Conservation (phyloP, 2,329 filamentous ascomycete genomes). For the Xylaria polymorpha region DNA sequence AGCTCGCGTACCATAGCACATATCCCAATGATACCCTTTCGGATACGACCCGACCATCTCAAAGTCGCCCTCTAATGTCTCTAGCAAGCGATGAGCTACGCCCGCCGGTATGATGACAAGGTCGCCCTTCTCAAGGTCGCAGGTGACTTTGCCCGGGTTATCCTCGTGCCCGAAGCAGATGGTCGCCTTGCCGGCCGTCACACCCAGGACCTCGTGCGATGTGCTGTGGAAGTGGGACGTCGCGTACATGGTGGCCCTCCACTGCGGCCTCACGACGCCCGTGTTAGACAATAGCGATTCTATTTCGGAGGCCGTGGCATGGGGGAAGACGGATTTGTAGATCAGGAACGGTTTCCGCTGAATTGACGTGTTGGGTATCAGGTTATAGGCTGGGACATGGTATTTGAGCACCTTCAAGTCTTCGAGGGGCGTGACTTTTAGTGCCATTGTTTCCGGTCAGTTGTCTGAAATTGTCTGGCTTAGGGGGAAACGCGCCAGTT, state of each 20-base stretch:
- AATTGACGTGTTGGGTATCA: conserved; percentile 2
- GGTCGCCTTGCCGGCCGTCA: conserved; percentile 67
- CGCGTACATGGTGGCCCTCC: conserved; percentile 76
- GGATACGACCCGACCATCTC: conserved; percentile 5
- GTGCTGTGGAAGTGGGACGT: conserved; percentile 75
- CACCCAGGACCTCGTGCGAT: conserved; percentile 73
- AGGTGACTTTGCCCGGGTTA: conserved; percentile 57
- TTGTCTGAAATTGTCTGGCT: neutral
- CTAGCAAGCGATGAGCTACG: neutral
- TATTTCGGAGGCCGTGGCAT: conserved; percentile 57
- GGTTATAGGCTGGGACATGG: neutral
- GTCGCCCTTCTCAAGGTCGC: neutral
- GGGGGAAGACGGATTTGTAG: conserved; percentile 39
- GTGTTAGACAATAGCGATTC: conserved; percentile 67
- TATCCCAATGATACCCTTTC: conserved; percentile 4
- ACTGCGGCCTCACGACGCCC: conserved; percentile 68
- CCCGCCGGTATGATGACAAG: neutral
- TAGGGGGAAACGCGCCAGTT: neutral
- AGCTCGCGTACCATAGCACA: neutral
- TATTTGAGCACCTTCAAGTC: conserved; percentile 2
- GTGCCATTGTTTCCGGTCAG: neutral
- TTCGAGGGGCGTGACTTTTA: neutral
- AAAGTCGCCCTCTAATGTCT: neutral
- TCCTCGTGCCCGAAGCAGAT: conserved; percentile 75
- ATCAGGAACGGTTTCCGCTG: neutral